Evolutionary conservation across 345 rosid genomes (phyloP).

Genomic region (Cardamine chenopodiifolia): DNA sequence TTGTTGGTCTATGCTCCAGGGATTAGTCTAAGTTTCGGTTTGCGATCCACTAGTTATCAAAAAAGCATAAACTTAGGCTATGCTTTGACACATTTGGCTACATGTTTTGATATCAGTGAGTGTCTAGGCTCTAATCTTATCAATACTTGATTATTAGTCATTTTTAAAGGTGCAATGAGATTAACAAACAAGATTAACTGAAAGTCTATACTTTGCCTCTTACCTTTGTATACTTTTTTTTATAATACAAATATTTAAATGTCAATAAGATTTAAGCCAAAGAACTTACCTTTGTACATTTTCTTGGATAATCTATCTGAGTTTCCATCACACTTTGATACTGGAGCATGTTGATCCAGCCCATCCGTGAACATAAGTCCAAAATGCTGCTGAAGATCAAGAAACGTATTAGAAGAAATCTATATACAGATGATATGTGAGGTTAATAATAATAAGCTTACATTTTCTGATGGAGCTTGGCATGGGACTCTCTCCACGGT

Average conservation of each 20-base stretch:
- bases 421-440: slow-evolving; percentile 3
- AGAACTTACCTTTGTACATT: slow-evolving; percentile 6
- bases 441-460: slow-evolving; percentile 45
- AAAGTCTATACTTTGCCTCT: not conserved
- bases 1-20: not conserved
- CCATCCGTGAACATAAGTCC: slow-evolving; percentile 22
- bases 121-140: not conserved
- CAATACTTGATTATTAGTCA: not conserved
- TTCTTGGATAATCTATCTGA: slow-evolving; percentile 8
- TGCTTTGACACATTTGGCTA: not conserved
- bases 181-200: not conserved
- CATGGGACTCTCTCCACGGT: slow-evolving; percentile 39
- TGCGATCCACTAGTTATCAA: too few relatives aligned
- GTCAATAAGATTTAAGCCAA: too few relatives aligned
- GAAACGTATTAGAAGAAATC: not conserved
- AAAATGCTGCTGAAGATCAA: slow-evolving; percentile 44
- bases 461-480: slow-evolving; percentile 45
- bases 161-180: not conserved
- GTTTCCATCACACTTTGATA: slow-evolving; percentile 3
- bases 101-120: not conserved
- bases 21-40: not conserved
- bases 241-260: too few relatives aligned
- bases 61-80: not conserved
- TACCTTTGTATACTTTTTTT: slow-evolving; percentile 1
- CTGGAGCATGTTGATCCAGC: slow-evolving; percentile 43